These are phyloP conservation scores for Fusarium bactridioides DNA, from an alignment of 2,329 filamentous ascomycete genomes.

Conservation along the genomic window DNA sequence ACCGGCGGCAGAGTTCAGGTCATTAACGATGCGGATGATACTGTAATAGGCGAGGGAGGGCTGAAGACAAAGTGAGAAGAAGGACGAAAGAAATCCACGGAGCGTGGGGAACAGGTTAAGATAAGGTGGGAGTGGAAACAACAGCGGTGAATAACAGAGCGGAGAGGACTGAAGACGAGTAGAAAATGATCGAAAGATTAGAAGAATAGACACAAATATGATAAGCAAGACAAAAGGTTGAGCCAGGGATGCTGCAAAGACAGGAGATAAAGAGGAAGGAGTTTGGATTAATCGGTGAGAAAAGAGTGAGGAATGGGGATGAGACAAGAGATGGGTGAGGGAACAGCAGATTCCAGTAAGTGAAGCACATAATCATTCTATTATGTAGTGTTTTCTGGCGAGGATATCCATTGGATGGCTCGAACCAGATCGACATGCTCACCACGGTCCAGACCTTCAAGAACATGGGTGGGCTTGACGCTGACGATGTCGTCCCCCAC, in stretches of 20 bases:
- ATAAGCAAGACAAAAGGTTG: neutral
- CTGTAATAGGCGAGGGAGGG: conserved; percentile 49
- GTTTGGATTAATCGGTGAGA: neutral
- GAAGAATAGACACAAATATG: neutral
- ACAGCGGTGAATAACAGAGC: conserved; percentile 12
- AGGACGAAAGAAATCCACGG: conserved; percentile 40
- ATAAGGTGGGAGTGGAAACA: neutral
- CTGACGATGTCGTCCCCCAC: conserved; percentile 22
- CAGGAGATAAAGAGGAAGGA: neutral
- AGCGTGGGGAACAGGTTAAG: conserved; percentile 13
- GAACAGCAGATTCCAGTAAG: neutral
- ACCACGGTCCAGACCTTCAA: conserved; percentile 37
- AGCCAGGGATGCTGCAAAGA: neutral
- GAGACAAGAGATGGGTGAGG: conserved; percentile 1
- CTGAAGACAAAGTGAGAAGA: conserved; percentile 54
- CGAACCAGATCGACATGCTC: conserved; percentile 35
- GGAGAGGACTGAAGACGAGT: neutral
- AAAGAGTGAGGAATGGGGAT: neutral
- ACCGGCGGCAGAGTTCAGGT: conserved; percentile 57
- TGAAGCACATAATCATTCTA: conserved; percentile 10
- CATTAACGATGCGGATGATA: conserved; percentile 50
- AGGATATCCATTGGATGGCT: conserved; percentile 24
- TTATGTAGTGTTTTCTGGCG: conserved; percentile 23
- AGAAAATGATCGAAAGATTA: neutral
- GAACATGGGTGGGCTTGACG: conserved; percentile 23